These are phyloP conservation scores for Phytophthora pisi DNA, from an alignment of 352 stramenopile species.

Conservation along the genomic window DNA sequence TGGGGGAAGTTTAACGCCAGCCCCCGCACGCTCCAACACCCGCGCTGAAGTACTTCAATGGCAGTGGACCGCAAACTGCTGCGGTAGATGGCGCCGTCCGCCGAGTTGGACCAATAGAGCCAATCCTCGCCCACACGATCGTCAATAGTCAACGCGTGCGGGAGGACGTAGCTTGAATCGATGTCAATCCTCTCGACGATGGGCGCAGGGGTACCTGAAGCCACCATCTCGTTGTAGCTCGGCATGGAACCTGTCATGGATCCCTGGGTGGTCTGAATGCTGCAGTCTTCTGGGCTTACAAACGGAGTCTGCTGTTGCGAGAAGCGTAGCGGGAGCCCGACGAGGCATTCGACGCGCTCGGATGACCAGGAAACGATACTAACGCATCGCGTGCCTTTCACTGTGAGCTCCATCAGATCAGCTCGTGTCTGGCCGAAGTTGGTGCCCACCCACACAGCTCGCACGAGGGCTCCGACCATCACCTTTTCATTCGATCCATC, in stretches of 20 bases:
- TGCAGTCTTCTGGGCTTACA: constrained; percentile 47
- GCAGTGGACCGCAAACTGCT: constrained; percentile 50
- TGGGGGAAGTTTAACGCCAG: constrained; percentile 30
- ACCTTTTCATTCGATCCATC: constrained; percentile 28
- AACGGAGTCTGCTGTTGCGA: constrained; percentile 18
- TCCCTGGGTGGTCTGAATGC: constrained; percentile 53
- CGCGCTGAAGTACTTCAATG: constrained; percentile 49
- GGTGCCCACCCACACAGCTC: constrained; percentile 55
- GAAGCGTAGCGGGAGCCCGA: constrained; percentile 46
- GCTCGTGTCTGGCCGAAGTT: constrained; percentile 51
- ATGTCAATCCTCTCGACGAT: constrained; percentile 63
- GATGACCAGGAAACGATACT: constrained; percentile 51
- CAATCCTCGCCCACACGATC: constrained; percentile 37
- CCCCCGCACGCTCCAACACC: constrained; percentile 60
- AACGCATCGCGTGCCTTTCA: constrained; percentile 48
- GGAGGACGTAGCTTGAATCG: constrained; percentile 35
- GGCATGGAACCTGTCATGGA: constrained; percentile 49
- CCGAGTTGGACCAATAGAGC: constrained; percentile 79
- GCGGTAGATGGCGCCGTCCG: constrained; percentile 66
- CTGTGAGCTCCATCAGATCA: constrained; percentile 43
- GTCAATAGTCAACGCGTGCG: constrained; percentile 57
- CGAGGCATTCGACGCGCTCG: constrained; percentile 61
- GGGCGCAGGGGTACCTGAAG: constrained; percentile 46
- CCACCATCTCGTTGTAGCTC: constrained; percentile 62
- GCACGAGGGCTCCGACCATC: constrained; percentile 49